These are phyloP conservation scores for Talaromyces islandicus DNA, from an alignment of 2,329 filamentous ascomycete genomes.

Conservation along the genomic window DNA sequence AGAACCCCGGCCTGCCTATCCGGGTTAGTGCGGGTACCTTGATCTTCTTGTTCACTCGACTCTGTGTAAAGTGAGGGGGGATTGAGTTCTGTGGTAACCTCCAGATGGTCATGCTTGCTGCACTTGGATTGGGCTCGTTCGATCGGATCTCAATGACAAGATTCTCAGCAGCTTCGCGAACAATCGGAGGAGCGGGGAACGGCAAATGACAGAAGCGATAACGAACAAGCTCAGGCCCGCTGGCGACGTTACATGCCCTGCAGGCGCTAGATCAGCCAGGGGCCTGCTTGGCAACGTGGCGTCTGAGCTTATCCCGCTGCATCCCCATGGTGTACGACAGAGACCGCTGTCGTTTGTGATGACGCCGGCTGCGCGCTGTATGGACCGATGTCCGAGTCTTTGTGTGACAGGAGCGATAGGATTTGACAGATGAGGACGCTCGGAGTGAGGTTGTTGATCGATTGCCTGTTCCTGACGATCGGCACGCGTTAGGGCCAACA, in stretches of 20 bases:
- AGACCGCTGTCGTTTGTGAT: neutral
- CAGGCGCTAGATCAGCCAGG: neutral
- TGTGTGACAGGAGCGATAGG: neutral
- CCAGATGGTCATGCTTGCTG: too few relatives aligned
- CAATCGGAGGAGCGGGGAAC: neutral
- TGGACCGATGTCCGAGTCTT: neutral
- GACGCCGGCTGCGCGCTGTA: neutral
- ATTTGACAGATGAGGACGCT: neutral
- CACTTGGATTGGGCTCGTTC: neutral
- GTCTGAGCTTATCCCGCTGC: neutral
- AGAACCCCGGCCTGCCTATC: neutral
- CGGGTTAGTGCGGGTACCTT: neutral
- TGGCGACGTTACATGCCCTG: neutral
- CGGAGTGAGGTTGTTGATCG: neutral
- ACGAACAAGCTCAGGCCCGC: neutral
- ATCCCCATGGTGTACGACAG: neutral
- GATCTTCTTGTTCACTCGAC: neutral
- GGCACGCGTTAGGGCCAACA: neutral
- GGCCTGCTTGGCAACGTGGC: neutral
- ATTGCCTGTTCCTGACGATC: neutral
- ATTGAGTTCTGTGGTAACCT: too few relatives aligned
- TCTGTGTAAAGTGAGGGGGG: too few relatives aligned
- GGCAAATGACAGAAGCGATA: neutral
- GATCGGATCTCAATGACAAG: neutral
- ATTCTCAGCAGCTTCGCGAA: neutral